These are phyloP conservation scores for Monosporascus sp. DNA, from an alignment of 2,329 filamentous ascomycete genomes.

Conservation along the genomic window DNA sequence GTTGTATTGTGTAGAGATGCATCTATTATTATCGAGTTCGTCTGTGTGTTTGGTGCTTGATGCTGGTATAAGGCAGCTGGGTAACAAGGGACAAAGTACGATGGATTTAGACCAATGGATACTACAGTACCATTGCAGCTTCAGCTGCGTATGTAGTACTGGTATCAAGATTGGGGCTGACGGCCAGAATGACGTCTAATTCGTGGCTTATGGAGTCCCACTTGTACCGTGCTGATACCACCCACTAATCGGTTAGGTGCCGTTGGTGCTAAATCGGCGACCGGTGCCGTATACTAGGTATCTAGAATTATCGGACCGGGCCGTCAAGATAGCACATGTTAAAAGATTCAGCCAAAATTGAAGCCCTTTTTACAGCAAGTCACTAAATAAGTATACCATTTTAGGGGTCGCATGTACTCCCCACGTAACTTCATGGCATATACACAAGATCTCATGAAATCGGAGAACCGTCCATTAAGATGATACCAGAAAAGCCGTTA, in stretches of 20 bases:
- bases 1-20: slow-evolving; percentile 17
- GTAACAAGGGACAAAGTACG: too few relatives aligned
- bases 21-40: slow-evolving; percentile 7
- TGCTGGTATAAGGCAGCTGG: background rate
- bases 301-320: too few relatives aligned
- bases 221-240: background rate
- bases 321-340: too few relatives aligned
- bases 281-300: background rate
- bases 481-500: slow-evolving; percentile 50
- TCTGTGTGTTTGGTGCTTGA: background rate
- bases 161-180: background rate
- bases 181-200: background rate
- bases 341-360: too few relatives aligned
- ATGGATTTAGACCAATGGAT: too few relatives aligned
- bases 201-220: background rate
- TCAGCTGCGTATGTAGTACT: too few relatives aligned
- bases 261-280: slow-evolving; percentile 17
- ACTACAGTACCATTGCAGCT: too few relatives aligned
- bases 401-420: background rate
- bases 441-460: too few relatives aligned
- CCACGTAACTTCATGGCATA: background rate
- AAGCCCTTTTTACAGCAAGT: too few relatives aligned
- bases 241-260: too few relatives aligned
- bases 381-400: too few relatives aligned
- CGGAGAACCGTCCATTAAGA: slow-evolving; percentile 15